A percentile compares a stretch with the other conserved stretches of the same genome.
Evolutionary conservation across 306 rosid species (phyloP).

Genomic region (Gastrolobium bilobum): DNA sequence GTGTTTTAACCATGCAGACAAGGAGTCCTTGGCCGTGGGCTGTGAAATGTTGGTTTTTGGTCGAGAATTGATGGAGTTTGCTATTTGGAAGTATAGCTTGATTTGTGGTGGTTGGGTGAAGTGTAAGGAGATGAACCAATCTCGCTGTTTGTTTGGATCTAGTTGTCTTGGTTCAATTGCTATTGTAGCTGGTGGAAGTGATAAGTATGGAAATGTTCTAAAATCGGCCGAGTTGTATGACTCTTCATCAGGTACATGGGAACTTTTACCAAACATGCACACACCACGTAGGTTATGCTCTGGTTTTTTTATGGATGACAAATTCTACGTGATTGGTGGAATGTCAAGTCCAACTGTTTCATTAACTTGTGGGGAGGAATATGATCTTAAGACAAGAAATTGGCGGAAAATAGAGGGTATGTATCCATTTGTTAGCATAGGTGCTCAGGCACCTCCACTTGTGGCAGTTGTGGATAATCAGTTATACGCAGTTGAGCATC

Average conservation of each 20-base stretch:
- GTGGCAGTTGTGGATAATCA: conserved; percentile 93
- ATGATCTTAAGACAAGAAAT: conserved; percentile 69
- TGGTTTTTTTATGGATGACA: conserved; percentile 87
- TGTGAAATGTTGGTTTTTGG: conserved; percentile 86
- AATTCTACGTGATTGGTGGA: conserved; percentile 94
- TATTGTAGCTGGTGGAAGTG: conserved; percentile 92
- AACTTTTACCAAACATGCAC: conserved; percentile 80
- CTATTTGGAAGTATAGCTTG: conserved; percentile 87
- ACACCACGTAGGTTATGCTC: conserved; percentile 89
- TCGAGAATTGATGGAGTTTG: conserved; percentile 83
- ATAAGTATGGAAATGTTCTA: conserved; percentile 75
- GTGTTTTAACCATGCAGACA: conserved; percentile 92
- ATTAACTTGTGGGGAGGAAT: conserved; percentile 93
- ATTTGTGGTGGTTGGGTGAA: conserved; percentile 72
- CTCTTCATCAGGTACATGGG: conserved; percentile 77
- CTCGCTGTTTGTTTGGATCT: conserved; percentile 95
- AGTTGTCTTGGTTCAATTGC: conserved; percentile 85
- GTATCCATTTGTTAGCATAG: conserved; percentile 83
- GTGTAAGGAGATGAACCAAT: conserved; percentile 81
- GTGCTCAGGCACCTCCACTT: conserved; percentile 96
- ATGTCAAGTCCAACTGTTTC: conserved; percentile 82
- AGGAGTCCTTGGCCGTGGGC: conserved; percentile 94
- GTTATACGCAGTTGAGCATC: conserved; percentile 80
- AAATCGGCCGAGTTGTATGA: conserved; percentile 84
- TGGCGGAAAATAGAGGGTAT: conserved; percentile 88